Conservation (phyloP, 176 grass and related monocot species). For the Eleusine indica region DNA sequence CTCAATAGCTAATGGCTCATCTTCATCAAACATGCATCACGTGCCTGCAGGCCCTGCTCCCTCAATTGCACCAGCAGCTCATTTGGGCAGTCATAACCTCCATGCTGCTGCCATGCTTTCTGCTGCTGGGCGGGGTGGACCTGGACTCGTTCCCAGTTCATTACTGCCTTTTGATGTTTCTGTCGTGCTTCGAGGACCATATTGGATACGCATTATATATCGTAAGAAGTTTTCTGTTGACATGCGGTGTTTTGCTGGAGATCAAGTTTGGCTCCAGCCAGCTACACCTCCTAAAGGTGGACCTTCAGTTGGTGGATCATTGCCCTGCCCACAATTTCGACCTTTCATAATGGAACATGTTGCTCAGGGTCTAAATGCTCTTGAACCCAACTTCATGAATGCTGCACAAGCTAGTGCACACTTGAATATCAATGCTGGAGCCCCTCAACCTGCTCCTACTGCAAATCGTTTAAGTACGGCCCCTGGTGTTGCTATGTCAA, state of each 20-base stretch:
- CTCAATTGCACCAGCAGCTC: constrained; percentile 47
- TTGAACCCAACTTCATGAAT: constrained; percentile 77
- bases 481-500: constrained; percentile 55
- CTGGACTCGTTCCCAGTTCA: constrained; percentile 98
- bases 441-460: constrained; percentile 51
- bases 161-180: constrained; percentile 98
- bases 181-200: constrained; percentile 92
- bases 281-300: constrained; percentile 98
- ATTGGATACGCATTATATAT: constrained; percentile 99
- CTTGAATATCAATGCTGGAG: constrained; percentile 54
- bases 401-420: constrained; percentile 57
- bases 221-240: constrained; percentile 99
- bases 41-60: constrained; percentile 43
- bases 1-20: constrained; percentile 58
- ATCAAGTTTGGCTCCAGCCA: constrained; percentile 99
- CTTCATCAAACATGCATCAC: constrained; percentile 61
- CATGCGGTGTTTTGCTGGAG: constrained; percentile 98
- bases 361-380: constrained; percentile 98
- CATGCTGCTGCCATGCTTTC: constrained; percentile 88
- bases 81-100: constrained; percentile 72
- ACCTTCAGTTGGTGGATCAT: constrained; percentile 86
- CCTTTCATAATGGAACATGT: constrained; percentile 99
- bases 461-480: constrained; percentile 56
- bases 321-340: constrained; percentile 96
- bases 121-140: constrained; percentile 73